Evolutionary conservation across 1,139 yeast species (phyloP).

Genomic region (Yamadazyma dushanensis): DNA sequence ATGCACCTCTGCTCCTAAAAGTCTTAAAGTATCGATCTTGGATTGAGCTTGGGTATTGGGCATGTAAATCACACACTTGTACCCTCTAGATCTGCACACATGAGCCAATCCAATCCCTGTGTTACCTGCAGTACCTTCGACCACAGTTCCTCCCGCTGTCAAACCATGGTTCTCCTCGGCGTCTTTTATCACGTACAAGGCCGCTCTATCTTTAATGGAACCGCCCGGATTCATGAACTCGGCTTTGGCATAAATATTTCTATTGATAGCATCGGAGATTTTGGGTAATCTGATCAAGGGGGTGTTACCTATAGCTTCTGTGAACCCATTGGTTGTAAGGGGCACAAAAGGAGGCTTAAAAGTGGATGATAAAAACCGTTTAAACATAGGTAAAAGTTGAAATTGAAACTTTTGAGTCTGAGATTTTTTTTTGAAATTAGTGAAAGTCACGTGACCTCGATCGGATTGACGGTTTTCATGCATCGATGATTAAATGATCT

Average conservation of each 20-base stretch:
- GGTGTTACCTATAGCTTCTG: constrained; percentile 85
- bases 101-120: constrained; percentile 92
- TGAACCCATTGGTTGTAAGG: constrained; percentile 62
- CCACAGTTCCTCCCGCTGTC: constrained; percentile 61
- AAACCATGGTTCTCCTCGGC: constrained; percentile 74
- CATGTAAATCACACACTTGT: constrained; percentile 83
- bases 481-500: background rate
- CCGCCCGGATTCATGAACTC: constrained; percentile 97
- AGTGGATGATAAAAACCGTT: constrained; percentile 15
- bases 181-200: constrained; percentile 70
- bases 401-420: no score
- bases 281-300: constrained; percentile 70
- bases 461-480: background rate
- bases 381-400: constrained; percentile 8
- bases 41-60: constrained; percentile 83
- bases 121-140: constrained; percentile 59
- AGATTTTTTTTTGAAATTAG: no score
- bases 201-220: constrained; percentile 90
- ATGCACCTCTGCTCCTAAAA: constrained; percentile 80
- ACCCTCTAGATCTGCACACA: constrained; percentile 80
- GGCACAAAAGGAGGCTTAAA: constrained; percentile 53
- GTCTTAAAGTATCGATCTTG: constrained; percentile 69
- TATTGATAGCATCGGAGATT: constrained; percentile 60
- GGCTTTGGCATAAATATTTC: constrained; percentile 85
- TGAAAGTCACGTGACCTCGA: constrained; percentile 2